These are phyloP conservation scores for Epipyxis sp. DNA, from an alignment of 108 stramenopile species.

Conservation along the genomic window DNA sequence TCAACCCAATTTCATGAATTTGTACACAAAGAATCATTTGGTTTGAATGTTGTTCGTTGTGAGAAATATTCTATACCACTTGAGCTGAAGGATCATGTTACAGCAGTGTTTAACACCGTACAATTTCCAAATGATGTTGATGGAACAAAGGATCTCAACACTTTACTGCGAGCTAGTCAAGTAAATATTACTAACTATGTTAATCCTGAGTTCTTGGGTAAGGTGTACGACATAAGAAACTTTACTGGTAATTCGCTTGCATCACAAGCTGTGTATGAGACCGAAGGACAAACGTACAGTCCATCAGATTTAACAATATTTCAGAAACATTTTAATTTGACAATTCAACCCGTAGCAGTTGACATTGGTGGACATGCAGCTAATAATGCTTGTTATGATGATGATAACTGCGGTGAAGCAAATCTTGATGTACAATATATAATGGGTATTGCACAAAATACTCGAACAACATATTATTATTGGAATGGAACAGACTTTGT, in stretches of 20 bases:
- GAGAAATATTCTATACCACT: not conserved
- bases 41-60: not conserved
- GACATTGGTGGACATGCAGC: slow-evolving; percentile 2
- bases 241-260: not conserved
- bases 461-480: not conserved
- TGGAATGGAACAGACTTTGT: not conserved
- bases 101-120: not conserved
- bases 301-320: not conserved
- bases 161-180: not conserved
- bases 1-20: not conserved
- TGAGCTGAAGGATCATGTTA: not conserved
- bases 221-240: not conserved
- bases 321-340: not conserved
- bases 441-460: not conserved
- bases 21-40: not conserved
- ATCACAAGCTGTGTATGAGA: not conserved
- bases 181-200: not conserved
- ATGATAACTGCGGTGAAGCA: not conserved
- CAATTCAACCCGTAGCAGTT: not conserved
- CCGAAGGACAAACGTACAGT: not conserved
- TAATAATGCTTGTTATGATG: not conserved
- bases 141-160: not conserved
- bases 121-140: not conserved
- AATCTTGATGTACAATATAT: slow-evolving; percentile 16
- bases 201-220: not conserved